A percentile compares a stretch with the other conserved stretches of the same genome.
These are phyloP conservation scores for Yamadazyma olivae DNA, from an alignment of 805 yeast species.

Conservation along the genomic window DNA sequence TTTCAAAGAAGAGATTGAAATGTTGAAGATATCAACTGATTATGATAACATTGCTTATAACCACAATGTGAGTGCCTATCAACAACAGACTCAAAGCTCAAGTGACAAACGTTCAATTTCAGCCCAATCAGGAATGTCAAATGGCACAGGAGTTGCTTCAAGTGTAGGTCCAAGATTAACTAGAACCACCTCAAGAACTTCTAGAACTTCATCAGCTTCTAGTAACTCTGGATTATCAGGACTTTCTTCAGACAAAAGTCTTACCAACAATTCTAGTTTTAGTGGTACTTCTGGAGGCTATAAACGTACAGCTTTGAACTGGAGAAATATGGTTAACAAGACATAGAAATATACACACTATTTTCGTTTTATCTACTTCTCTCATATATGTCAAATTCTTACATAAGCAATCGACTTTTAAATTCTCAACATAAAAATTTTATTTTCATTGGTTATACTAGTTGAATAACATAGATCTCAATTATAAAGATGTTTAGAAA, in stretches of 20 bases:
- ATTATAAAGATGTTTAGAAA: constrained; percentile 47
- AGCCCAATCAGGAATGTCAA: constrained; percentile 12
- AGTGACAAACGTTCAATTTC: constrained; percentile 21
- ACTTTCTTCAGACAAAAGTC: constrained; percentile 18
- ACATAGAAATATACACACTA: neutral
- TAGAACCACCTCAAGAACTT: constrained; percentile 15
- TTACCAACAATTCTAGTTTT: constrained; percentile 5
- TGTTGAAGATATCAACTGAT: constrained; percentile 34
- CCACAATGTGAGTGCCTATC: constrained; percentile 16
- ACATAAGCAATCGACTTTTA: no score
- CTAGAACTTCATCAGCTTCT: constrained; percentile 22
- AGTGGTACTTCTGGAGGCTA: constrained; percentile 3
- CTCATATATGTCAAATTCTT: no score
- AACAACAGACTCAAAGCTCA: constrained; percentile 9
- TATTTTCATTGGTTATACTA: neutral
- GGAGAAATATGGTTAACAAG: constrained; percentile 26
- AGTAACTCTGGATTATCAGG: constrained; percentile 27
- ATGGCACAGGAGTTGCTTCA: constrained; percentile 11
- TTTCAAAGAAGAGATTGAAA: constrained; percentile 61
- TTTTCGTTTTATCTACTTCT: no score
- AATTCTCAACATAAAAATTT: constrained; percentile 1
- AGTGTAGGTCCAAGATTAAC: constrained; percentile 20
- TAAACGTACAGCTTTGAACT: constrained; percentile 37
- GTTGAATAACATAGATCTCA: neutral
- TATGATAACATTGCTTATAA: constrained; percentile 26